Evolutionary conservation across 257 asterid species (phyloP), one percentile per base, ranked within the genome.

Genomic region (Lithospermum erythrorhizon): DNA sequence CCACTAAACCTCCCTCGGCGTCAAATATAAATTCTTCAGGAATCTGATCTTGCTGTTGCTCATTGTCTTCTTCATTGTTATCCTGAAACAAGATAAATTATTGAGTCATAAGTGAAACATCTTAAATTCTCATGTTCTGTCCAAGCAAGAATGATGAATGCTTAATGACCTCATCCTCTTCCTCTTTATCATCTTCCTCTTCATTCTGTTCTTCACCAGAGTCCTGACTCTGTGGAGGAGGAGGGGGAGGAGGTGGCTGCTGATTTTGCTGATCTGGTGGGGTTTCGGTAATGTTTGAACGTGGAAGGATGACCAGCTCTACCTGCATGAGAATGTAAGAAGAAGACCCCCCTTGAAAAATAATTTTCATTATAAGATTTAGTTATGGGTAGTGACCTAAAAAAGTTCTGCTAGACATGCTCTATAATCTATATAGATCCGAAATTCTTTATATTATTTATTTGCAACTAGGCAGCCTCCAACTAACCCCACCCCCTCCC

Each of bases 21-120:
- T 91, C 97, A 18, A 91, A 88, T 75, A 91, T 83, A 78, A 91
- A 91, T 78, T 91, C 98, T 60, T 91, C 95, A 35, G 98, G 98
- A 68, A 91, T 59, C 75, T 91, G 98, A 19, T 80, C 85, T 74
- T 82, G 80, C 77, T 91, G 94, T 79, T 84, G 90, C 75, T 90
- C 98, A 63, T 86, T 82, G 64, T 90, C 97, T 71, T 82, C 90
- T 73, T 89, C 98, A 59, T 85, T 85, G 66, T 88, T 91, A 65
- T 91, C 89, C 94, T 91, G 75, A 71, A 48, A 68, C 65, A 49
- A 68, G 61, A 70, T 23, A 16, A 61, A 62, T 30, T 35, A 57
- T 61, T 71, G 41, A 47, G 32, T 65, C 15, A 30, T 3, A 15
- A 13, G 15, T 66, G 22, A n/a, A 19, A 58, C 22, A 64, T 64